phyloP scores from a whole-genome alignment of 305 asterid species.

The Caryopteris hybrid region DNA sequence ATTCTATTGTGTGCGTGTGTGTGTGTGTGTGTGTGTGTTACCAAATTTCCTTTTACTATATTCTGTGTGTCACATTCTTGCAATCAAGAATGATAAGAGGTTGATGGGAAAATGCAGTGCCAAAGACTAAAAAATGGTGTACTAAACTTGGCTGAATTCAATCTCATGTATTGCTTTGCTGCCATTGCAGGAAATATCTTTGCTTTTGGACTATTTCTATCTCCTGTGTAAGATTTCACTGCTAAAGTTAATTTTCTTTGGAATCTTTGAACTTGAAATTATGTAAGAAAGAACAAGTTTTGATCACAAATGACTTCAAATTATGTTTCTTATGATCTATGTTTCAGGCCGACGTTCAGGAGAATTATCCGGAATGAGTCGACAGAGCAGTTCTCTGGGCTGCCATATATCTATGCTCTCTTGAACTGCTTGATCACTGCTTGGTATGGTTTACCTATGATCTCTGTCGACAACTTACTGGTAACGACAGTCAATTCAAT shows the following conservation, averaged over 20 bases:
- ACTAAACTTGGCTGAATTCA: not conserved
- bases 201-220: slow-evolving; percentile 61
- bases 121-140: not conserved
- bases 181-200: slow-evolving; percentile 55
- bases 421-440: slow-evolving; percentile 68
- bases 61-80: too few species aligned
- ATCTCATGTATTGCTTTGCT: slow-evolving; percentile 15
- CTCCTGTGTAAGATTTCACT: slow-evolving; percentile 51
- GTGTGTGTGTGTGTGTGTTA: too few species aligned
- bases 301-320: not conserved
- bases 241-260: not conserved
- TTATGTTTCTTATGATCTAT: not conserved
- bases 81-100: too few species aligned
- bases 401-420: slow-evolving; percentile 63
- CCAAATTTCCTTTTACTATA: too few species aligned
- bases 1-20: not conserved
- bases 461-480: slow-evolving; percentile 45
- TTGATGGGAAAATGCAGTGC: not conserved
- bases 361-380: slow-evolving; percentile 57
- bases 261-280: not conserved
- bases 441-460: slow-evolving; percentile 65
- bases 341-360: slow-evolving; percentile 53
- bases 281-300: not conserved
- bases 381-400: slow-evolving; percentile 60
- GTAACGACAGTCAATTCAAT: slow-evolving; percentile 60